phyloP scores from a whole-genome alignment of 768 basidiomycete genomes.

The Myochromella boudieri region DNA sequence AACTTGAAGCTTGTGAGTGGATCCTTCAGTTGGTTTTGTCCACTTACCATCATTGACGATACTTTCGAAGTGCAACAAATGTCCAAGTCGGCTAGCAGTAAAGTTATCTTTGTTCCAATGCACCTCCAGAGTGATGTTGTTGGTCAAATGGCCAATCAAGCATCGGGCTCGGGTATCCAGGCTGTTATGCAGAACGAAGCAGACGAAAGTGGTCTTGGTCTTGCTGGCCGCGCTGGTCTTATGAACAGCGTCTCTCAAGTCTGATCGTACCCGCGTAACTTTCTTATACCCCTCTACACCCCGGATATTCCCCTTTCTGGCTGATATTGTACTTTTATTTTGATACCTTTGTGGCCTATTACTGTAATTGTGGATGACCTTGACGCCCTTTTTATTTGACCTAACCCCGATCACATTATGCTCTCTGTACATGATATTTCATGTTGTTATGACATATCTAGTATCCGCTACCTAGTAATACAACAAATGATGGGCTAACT shows the following conservation, averaged over 20 bases:
- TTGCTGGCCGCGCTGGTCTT: conserved; percentile 49
- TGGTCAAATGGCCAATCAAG: conserved; percentile 41
- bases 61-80: conserved; percentile 74
- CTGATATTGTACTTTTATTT: background rate
- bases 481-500: background rate
- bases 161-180: conserved; percentile 26
- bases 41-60: background rate
- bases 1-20: conserved; percentile 77
- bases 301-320: background rate
- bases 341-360: conserved; percentile 5
- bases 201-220: conserved; percentile 38
- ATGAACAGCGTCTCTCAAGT: conserved; percentile 50
- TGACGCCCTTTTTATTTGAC: conserved; percentile 2
- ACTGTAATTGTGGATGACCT: conserved; percentile 2
- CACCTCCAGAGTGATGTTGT: conserved; percentile 76
- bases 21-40: background rate
- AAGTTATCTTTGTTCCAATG: conserved; percentile 95
- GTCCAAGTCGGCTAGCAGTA: conserved; percentile 86
- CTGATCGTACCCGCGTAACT: conserved; percentile 24
- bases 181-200: conserved; percentile 35
- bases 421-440: no score
- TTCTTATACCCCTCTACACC: conserved; percentile 4
- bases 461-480: background rate
- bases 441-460: background rate
- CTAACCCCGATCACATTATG: background rate